These are phyloP conservation scores for Cryphonectria radicalis DNA, from an alignment of 2,329 filamentous ascomycete species.

Conservation along the genomic window DNA sequence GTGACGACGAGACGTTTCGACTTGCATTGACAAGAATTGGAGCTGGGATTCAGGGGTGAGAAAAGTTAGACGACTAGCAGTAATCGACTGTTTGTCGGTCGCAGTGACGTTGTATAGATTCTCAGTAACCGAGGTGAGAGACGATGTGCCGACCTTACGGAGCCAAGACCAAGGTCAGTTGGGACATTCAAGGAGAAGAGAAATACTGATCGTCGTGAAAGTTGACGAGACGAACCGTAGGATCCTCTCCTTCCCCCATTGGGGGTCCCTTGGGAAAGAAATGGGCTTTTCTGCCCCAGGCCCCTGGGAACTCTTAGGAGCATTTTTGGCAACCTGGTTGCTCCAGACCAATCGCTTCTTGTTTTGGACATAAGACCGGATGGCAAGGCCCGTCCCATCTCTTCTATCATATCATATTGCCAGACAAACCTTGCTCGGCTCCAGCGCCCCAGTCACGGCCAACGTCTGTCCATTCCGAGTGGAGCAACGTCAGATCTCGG, in stretches of 20 bases:
- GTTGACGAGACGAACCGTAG: slow-evolving; percentile 1
- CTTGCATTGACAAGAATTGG: not conserved
- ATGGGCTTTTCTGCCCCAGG: not conserved
- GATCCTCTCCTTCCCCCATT: not conserved
- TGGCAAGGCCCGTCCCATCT: slow-evolving; percentile 12
- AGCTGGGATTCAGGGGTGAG: slow-evolving; percentile 1
- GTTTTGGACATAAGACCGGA: slow-evolving; percentile 20
- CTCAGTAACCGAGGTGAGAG: not conserved
- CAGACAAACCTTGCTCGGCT: slow-evolving; percentile 19
- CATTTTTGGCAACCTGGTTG: slow-evolving; percentile 20
- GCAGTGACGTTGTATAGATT: not conserved
- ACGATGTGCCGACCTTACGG: not conserved
- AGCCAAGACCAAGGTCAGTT: not conserved
- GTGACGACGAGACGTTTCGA: not conserved
- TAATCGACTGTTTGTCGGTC: not conserved
- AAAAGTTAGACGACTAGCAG: not conserved
- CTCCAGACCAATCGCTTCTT: slow-evolving; percentile 21
- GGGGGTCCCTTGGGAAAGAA: not conserved
- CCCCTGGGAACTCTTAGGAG: not conserved
- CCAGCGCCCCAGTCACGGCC: slow-evolving; percentile 14
- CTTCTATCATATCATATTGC: slow-evolving; percentile 10
- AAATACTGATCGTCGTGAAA: slow-evolving; percentile 17
- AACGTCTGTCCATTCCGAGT: slow-evolving; percentile 23
- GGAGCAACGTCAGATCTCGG: slow-evolving; percentile 22
- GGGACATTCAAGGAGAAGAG: slow-evolving; percentile 3